Conservation (phyloP, 768 basidiomycete genomes). For the Macrolepiota dolichaula region DNA sequence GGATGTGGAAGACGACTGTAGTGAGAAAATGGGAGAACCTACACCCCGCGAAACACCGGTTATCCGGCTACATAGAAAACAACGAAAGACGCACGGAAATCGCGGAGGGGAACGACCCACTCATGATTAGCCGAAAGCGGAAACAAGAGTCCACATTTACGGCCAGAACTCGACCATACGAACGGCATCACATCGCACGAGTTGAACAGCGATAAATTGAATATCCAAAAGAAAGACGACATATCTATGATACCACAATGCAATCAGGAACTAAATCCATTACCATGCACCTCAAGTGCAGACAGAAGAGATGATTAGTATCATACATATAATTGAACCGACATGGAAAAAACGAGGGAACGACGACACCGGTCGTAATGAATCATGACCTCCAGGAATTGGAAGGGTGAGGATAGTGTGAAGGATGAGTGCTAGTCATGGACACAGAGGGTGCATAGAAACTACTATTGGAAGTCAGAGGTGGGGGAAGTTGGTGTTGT, state of each 20-base stretch:
- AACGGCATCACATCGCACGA: neutral
- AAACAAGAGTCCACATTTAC: no score
- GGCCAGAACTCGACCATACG: neutral
- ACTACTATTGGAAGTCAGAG: conserved; percentile 11
- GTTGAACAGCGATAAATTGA: neutral
- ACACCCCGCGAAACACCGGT: no score
- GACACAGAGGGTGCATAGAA: conserved; percentile 8
- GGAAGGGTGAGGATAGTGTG: conserved; percentile 1
- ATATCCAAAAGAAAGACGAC: conserved; percentile 5
- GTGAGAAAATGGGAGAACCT: no score
- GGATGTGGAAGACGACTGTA: no score
- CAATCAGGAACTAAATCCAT: neutral
- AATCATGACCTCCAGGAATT: conserved; percentile 13
- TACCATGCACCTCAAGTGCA: conserved; percentile 6
- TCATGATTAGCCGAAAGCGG: no score
- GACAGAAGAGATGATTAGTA: conserved; percentile 7
- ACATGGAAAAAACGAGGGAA: neutral
- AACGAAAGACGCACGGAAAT: no score
- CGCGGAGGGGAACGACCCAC: no score
- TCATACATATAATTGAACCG: conserved; percentile 1
- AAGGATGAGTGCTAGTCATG: neutral
- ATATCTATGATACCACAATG: conserved; percentile 7
- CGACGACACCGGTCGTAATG: neutral
- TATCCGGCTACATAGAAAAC: no score
- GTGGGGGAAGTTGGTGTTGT: neutral